A percentile compares a stretch with the other conserved stretches of the same genome.
Conservation (phyloP, 1,139 yeast species). For the Saccharomyces hybrid region DNA sequence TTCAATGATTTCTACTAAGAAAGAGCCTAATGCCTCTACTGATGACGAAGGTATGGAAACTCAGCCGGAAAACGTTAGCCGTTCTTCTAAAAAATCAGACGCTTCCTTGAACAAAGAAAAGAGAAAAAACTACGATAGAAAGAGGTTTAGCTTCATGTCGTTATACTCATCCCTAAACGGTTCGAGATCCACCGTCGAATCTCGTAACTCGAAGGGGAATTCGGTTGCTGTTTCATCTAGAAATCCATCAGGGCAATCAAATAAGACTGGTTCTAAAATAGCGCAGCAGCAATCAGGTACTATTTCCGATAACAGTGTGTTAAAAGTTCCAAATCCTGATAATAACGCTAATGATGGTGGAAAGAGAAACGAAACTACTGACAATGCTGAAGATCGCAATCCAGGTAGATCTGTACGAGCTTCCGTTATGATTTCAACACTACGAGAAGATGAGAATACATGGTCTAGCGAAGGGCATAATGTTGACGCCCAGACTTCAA, state of each 20-base stretch:
- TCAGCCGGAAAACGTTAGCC: background rate
- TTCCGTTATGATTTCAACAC: conserved; percentile 17
- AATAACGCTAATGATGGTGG: background rate
- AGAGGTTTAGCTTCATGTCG: conserved; percentile 27
- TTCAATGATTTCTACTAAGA: background rate
- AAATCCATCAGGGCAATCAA: background rate
- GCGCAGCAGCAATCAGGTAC: background rate
- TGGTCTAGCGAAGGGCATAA: conserved; percentile 3
- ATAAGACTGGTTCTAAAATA: background rate
- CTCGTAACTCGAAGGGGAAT: conserved; percentile 5
- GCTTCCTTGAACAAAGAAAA: background rate
- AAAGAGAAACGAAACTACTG: background rate
- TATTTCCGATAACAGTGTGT: background rate
- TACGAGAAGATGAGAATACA: conserved; percentile 5
- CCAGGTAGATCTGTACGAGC: background rate
- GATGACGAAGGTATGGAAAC: background rate
- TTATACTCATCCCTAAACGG: conserved; percentile 22
- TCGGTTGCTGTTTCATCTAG: background rate
- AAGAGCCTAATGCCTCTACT: background rate
- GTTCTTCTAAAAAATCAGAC: background rate
- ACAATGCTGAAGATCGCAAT: background rate
- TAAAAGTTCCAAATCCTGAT: background rate
- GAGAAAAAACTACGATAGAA: conserved; percentile 8
- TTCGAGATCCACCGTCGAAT: conserved; percentile 18
- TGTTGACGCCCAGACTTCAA: conserved; percentile 34